A percentile compares a stretch with the other conserved stretches of the same genome.
phyloP scores from a whole-genome alignment of 192 early-diverging fungal genomes.

The Mortierella antarctica region DNA sequence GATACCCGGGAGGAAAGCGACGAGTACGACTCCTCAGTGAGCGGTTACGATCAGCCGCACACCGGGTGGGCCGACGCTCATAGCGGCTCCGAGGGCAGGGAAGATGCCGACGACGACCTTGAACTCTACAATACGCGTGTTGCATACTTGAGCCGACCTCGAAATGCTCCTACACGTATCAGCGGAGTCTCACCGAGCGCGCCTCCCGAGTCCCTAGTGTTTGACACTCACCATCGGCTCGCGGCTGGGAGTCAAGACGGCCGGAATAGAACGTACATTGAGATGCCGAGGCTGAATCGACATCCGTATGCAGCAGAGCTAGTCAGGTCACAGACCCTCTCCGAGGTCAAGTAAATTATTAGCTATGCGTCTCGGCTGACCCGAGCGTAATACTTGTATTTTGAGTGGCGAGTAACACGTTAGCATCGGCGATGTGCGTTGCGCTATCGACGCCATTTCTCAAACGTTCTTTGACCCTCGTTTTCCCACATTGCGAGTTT shows the following conservation, averaged over 20 bases:
- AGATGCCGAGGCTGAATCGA: constrained; percentile 35
- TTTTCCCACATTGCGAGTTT: too few relatives aligned
- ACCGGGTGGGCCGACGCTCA: not conserved
- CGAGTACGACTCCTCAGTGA: too few relatives aligned
- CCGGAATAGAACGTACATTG: constrained; percentile 8
- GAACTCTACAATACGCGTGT: not conserved
- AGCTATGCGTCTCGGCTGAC: too few relatives aligned
- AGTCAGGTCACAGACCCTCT: constrained; percentile 5
- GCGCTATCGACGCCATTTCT: too few relatives aligned
- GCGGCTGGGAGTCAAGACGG: not conserved
- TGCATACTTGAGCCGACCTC: constrained; percentile 11
- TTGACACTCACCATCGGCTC: constrained; percentile 7
- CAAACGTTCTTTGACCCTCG: too few relatives aligned
- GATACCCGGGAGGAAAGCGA: too few relatives aligned
- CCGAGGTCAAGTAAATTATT: constrained; percentile 14
- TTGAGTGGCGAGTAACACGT: too few relatives aligned
- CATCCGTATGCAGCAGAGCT: constrained; percentile 44
- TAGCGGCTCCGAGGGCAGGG: not conserved
- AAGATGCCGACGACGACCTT: not conserved
- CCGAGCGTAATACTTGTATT: too few relatives aligned
- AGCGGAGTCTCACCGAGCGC: constrained; percentile 26
- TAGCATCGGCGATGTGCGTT: too few relatives aligned
- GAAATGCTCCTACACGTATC: constrained; percentile 6
- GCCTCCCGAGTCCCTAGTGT: constrained; percentile 37
- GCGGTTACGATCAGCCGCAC: too few relatives aligned